Evolutionary conservation across 495 filamentous ascomycete genomes (phyloP), one percentile per base, ranked within the genome.

Genomic region (Aspergillus wentii): DNA sequence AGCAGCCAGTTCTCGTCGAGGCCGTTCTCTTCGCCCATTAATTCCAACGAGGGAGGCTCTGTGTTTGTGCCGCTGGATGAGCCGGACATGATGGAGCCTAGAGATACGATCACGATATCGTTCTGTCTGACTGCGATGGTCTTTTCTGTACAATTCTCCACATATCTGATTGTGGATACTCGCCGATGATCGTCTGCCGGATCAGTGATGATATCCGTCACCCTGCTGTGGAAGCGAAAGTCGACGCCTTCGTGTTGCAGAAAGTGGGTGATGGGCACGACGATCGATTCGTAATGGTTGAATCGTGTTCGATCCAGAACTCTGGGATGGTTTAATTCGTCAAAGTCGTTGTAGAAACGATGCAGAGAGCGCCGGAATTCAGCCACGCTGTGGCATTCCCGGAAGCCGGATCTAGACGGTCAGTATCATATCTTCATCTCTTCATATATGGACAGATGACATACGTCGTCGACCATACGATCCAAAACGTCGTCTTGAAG

Each of bases 401-500:
- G 52, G 45, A 72, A 64, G n/a, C 59, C 59, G 45, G 62, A 62
- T 10, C 52, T 60, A 30, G 15, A 4, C 17, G 14, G 14, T 21
- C n/a, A 17, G 16, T 22, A 10, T 23, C 19, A 17, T 33, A 17
- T 10, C 29, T 5, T 23, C 11, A n/a, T n/a, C n/a, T n/a, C n/a
- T n/a, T n/a, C 37, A 23, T 21, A 29, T 15, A 25, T 13, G 14
- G n/a, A 14, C 14, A 8, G 16, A 18, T 6, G 20, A 22, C 48
- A 17, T 33, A 65, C 60, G 56, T 69, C 0, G 63, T 63, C 15
- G 57, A 41, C 44, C 59, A 51, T 21, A 56, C 49, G 29, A 54
- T 44, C 66, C 66, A 71, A 42, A 64, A 68, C 6, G 57, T 58
- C 8, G 56, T 63, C 34, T 44, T 26, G 42, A 71, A 68, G 40